These are phyloP conservation scores for Solanum bulbocastanum DNA, from an alignment of 257 asterid genomes.

Conservation along the genomic window DNA sequence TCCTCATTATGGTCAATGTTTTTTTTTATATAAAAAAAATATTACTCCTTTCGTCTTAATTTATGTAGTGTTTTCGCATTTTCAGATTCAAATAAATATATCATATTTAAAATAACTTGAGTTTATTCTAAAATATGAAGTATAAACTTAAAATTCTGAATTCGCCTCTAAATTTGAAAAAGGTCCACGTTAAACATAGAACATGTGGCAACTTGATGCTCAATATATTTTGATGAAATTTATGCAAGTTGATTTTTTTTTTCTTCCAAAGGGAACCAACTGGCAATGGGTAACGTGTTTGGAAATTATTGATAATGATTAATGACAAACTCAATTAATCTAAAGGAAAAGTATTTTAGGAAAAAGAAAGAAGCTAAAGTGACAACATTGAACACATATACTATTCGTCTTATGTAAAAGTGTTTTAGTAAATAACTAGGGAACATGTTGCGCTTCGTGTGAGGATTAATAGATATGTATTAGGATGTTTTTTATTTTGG, in stretches of 20 bases:
- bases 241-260: not conserved
- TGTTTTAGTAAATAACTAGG: not conserved
- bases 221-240: not conserved
- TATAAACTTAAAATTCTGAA: not conserved
- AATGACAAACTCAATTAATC: not conserved
- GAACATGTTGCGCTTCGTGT: too few relatives aligned
- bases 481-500: too few relatives aligned
- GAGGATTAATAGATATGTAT: too few relatives aligned
- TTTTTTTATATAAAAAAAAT: not conserved
- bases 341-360: not conserved
- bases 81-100: too few relatives aligned
- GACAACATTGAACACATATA: not conserved
- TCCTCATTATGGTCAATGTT: not conserved
- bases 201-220: not conserved
- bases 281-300: not conserved
- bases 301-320: not conserved
- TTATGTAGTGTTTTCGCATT: too few relatives aligned
- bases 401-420: not conserved
- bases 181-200: not conserved
- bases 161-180: accelerated
- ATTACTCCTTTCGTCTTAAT: too few relatives aligned
- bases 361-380: not conserved
- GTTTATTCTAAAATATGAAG: too few relatives aligned
- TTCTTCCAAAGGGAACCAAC: not conserved
- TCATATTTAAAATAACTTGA: too few relatives aligned